Conservation (phyloP, 2,329 filamentous ascomycete species). For the Neonectria sp. region DNA sequence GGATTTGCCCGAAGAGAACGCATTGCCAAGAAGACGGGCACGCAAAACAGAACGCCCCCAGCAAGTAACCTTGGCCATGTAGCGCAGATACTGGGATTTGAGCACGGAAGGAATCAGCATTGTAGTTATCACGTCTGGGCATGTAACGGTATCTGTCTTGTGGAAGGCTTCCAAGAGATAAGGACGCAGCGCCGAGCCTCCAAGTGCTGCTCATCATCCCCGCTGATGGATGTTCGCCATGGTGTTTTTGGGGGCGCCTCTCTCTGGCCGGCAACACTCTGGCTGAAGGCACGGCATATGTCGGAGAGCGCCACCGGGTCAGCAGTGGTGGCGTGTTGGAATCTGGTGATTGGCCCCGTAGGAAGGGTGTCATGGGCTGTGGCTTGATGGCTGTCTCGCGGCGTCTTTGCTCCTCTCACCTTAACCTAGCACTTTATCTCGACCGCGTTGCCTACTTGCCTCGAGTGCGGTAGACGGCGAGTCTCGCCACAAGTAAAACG, state of each 20-base stretch:
- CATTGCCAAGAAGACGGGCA: constrained; percentile 40
- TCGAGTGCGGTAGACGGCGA: background rate
- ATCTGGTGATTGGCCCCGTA: constrained; percentile 11
- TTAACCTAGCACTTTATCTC: constrained; percentile 31
- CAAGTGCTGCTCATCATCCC: constrained; percentile 8
- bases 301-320: constrained; percentile 15
- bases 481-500: constrained; percentile 30
- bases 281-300: background rate
- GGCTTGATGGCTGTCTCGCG: background rate
- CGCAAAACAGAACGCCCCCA: constrained; percentile 24
- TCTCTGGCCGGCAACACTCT: background rate
- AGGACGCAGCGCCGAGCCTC: constrained; percentile 31
- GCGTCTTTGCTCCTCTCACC: constrained; percentile 26
- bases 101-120: constrained; percentile 30
- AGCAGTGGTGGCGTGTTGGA: constrained; percentile 20
- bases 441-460: constrained; percentile 1
- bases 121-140: constrained; percentile 39
- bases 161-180: constrained; percentile 36
- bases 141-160: constrained; percentile 6
- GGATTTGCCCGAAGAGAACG: constrained; percentile 41
- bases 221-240: background rate
- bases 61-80: background rate
- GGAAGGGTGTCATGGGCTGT: background rate
- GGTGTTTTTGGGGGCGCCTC: background rate
- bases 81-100: background rate